phyloP scores from a whole-genome alignment of 2,329 filamentous ascomycete genomes.

The Fusarium avenaceum region DNA sequence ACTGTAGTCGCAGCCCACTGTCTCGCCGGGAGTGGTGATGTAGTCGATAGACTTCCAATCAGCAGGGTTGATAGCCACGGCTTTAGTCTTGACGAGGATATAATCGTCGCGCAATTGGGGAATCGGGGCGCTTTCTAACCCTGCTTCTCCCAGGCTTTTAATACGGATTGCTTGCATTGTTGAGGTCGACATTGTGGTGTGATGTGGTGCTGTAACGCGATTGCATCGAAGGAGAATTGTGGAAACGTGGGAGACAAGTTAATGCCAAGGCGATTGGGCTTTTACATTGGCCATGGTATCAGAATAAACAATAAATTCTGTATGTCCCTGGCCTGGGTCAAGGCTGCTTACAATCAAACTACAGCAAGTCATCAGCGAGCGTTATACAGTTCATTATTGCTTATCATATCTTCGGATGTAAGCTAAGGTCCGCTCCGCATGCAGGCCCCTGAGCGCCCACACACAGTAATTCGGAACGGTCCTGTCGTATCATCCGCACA shows the following conservation, averaged over 20 bases:
- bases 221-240: too few relatives aligned
- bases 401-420: not conserved
- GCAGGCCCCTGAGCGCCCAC: not conserved
- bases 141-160: not conserved
- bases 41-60: not conserved
- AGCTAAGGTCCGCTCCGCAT: not conserved
- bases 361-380: not conserved
- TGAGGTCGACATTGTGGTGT: not conserved
- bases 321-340: too few relatives aligned
- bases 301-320: not conserved
- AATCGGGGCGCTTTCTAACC: not conserved
- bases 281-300: not conserved
- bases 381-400: not conserved
- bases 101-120: not conserved
- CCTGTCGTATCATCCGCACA: not conserved
- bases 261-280: accelerated
- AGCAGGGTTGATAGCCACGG: not conserved
- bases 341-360: not conserved
- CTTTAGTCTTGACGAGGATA: not conserved
- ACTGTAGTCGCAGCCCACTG: not conserved
- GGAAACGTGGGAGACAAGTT: too few relatives aligned
- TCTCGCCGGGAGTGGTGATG: not conserved
- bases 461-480: not conserved
- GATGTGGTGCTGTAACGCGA: not conserved
- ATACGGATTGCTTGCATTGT: not conserved